Base-by-base conservation (phyloP, 768 basidiomycete genomes). In the Termitomyces sp. region DNA sequence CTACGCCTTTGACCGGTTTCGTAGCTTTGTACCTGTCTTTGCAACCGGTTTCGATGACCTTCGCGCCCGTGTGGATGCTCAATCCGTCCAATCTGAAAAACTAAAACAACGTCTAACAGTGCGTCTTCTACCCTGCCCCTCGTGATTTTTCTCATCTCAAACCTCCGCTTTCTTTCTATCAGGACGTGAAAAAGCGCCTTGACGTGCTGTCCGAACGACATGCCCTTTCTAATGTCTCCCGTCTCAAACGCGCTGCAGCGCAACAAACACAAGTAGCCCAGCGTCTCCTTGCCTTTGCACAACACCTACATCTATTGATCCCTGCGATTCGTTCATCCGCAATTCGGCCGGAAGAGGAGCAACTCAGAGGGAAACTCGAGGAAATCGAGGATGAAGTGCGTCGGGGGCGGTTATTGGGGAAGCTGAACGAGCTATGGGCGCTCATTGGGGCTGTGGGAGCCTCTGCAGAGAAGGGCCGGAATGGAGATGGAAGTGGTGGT, bases 351-450 rank as follows among this genome's bases (percentile, higher is more conserved):
- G 91, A 92, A 63, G 92, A 94, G 68, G 92, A 94, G 68, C 79
- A 78, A 48, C 71, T 94, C 55, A 79, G 90, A 22, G 80, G 81
- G 1, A 77, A 74, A 60, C 73, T 94, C 28, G 92, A 94, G 67
- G 84, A 85, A 60, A 78, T 92, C 51, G 84, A 87, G 65, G 86
- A 86, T 54, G 90, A 92, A 67, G 67, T 92, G 59, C 80, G 82
- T 50, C 71, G 72, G 55, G 83, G 87, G 52, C 72, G 87, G 65
- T 76, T 88, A 72, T 79, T 82, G 35, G 85, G 85, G 45, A 90
- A 88, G 66, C 67, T 91, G 65, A 90, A 89, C 61, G 92, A 94
- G 66, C 72, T 94, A 28, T 94, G 92, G 92, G 90, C 90, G 16
- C 74, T 90, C 14, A 79, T 94, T 9, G 90, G 90, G 3, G 84